Percentiles rank a stretch among this genome's conserved stretches.
These are phyloP conservation scores for Rostrohypoxylon terebratum DNA, from an alignment of 495 filamentous ascomycete species.

Conservation along the genomic window DNA sequence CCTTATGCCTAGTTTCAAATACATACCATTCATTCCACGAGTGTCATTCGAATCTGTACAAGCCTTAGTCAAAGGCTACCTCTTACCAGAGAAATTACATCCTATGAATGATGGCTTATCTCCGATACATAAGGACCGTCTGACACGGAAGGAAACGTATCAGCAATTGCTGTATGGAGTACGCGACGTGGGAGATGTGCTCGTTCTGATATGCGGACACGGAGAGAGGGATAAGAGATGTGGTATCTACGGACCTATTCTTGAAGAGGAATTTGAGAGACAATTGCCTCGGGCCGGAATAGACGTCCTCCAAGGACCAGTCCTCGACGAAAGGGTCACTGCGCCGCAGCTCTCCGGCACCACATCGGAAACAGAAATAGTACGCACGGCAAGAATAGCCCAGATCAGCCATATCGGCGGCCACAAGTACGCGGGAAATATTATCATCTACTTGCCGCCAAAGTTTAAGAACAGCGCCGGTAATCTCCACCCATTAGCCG, in stretches of 20 bases:
- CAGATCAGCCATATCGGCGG: conserved; percentile 91
- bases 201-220: conserved; percentile 89
- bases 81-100: conserved; percentile 70
- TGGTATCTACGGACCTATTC: conserved; percentile 78
- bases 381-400: conserved; percentile 68
- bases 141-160: conserved; percentile 57
- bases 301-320: conserved; percentile 53
- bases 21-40: conserved; percentile 74
- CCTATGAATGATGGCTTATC: conserved; percentile 66
- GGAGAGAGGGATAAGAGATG: conserved; percentile 82
- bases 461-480: conserved; percentile 51
- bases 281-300: conserved; percentile 53
- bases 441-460: conserved; percentile 88
- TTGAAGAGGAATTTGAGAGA: conserved; percentile 74
- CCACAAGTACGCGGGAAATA: conserved; percentile 93
- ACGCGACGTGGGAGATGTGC: conserved; percentile 71
- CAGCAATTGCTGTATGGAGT: conserved; percentile 58
- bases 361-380: conserved; percentile 45
- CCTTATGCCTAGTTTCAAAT: conserved; percentile 82
- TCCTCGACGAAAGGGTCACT: conserved; percentile 46
- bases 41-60: conserved; percentile 63
- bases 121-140: conserved; percentile 60
- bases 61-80: conserved; percentile 67
- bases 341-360: conserved; percentile 38
- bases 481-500: conserved; percentile 70